phyloP scores from a whole-genome alignment of 1,139 yeast genomes.

The Starmera stellimalicola region DNA sequence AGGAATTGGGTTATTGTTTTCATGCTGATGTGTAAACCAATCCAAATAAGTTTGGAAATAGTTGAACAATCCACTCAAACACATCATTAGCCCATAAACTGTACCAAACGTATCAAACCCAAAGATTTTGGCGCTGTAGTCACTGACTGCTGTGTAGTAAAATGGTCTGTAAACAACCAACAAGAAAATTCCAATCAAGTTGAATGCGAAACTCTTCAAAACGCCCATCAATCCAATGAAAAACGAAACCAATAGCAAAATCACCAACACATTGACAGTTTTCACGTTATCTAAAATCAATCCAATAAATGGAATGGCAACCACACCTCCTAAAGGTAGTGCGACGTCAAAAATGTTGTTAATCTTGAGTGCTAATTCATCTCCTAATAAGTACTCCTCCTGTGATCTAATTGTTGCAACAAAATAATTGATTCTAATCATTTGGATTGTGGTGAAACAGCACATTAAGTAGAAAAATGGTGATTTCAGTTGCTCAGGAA shows the following conservation, averaged over 20 bases:
- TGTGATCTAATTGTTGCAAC: conserved; percentile 83
- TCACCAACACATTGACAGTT: conserved; percentile 46
- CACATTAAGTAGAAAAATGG: conserved; percentile 79
- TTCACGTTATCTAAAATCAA: conserved; percentile 65
- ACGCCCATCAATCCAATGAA: conserved; percentile 62
- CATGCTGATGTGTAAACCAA: conserved; percentile 52
- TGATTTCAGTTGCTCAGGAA: conserved; percentile 55
- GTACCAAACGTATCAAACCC: conserved; percentile 90
- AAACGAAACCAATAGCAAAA: conserved; percentile 46
- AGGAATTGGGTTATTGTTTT: conserved; percentile 71
- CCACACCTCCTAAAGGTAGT: conserved; percentile 77
- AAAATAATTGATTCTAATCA: conserved; percentile 85
- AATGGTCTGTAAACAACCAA: conserved; percentile 87
- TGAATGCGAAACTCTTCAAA: conserved; percentile 42
- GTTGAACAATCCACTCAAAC: conserved; percentile 72
- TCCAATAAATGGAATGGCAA: conserved; percentile 83
- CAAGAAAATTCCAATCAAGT: conserved; percentile 52
- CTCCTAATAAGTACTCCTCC: conserved; percentile 56
- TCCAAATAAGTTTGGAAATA: conserved; percentile 65
- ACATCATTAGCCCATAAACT: conserved; percentile 80
- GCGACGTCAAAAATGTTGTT: conserved; percentile 78
- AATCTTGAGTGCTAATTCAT: conserved; percentile 43
- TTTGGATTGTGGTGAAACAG: conserved; percentile 71
- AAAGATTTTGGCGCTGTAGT: conserved; percentile 84
- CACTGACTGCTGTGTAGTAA: conserved; percentile 86